Base-by-base conservation (phyloP, 2,329 filamentous ascomycete genomes). In the Ilyonectria destructans region DNA sequence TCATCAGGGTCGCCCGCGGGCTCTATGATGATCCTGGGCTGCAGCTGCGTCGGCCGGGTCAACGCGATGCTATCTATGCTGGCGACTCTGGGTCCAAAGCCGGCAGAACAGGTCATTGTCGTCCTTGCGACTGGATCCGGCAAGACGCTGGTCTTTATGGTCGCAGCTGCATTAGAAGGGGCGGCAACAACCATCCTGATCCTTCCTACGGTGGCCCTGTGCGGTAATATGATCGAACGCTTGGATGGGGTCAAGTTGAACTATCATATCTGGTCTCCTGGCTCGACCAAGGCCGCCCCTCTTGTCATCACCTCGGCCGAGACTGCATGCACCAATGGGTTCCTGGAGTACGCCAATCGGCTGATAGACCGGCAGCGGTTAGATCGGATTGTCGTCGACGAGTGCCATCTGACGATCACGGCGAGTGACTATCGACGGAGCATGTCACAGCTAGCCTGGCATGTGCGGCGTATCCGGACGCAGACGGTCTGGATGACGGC, bases 381-480 rank as follows among this genome's bases (percentile, higher is more conserved):
- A 10, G 55, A 58, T 58, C 26, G 55, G 21, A 58, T 58, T 31
- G 55, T 58, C 17, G 29, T 58, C 21, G 55, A 46, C 40, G 55
- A 58, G 26, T 58, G 55, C 29, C 35, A 58, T 33, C 55, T 58
- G 6, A 58, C 55, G 21, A 58, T 58, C 37, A 58, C 55, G 35
- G 55, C 55, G 37, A 58, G 55, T 26, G 35, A 45, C 17, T 58
- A 58, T 46, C 35, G 55, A 31, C 55, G 40, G 37, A 45, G 55
- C 15, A 58, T 58, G 37, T 58, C 54, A 17, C 54, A 57, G 33
- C 54, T 57, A 7, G 54, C 31, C 54, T 23, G 21, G 21, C 21
- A 23, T 23, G 21, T 23, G 3, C 21, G 21, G 21, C 21, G 21
- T 23, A 23, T 23, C 21, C 21, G 21, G 21, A 23, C 21, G 21